A percentile compares a stretch with the other conserved stretches of the same genome.
phyloP scores from a whole-genome alignment of 2,329 filamentous ascomycete species.

The Nemania abortiva region DNA sequence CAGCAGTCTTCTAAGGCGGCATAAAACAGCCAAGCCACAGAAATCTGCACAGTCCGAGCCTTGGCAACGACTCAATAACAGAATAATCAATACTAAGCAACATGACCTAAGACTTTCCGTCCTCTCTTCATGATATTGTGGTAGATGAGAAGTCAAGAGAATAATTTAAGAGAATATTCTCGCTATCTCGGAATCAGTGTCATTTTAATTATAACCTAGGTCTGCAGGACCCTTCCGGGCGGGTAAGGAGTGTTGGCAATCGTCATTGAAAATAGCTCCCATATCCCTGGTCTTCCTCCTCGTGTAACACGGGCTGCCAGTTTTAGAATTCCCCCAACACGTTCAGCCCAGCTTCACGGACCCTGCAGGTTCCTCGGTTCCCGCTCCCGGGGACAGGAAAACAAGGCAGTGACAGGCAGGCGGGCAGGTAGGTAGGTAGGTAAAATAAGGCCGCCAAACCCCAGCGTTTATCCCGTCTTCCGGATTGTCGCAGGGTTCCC shows the following conservation, averaged over 20 bases:
- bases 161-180: conserved; percentile 9
- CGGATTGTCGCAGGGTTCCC: conserved; percentile 23
- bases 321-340: conserved; percentile 16
- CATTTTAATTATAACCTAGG: background rate
- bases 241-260: background rate
- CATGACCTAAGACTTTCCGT: background rate
- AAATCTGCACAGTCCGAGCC: conserved; percentile 11
- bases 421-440: background rate
- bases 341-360: conserved; percentile 27
- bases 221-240: background rate
- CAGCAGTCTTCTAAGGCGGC: conserved; percentile 17
- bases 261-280: background rate
- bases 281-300: background rate
- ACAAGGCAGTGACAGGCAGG: conserved; percentile 8
- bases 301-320: conserved; percentile 19
- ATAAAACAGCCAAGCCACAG: conserved; percentile 4
- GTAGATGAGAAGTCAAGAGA: background rate
- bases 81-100: conserved; percentile 16
- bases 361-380: conserved; percentile 17
- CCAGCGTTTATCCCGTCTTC: conserved; percentile 16
- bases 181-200: background rate
- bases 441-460: background rate
- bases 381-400: conserved; percentile 7
- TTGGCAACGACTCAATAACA: background rate
- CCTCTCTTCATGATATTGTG: background rate